Conservation (phyloP, 2,329 filamentous ascomycete species). For the Diaporthe ilicicola region DNA sequence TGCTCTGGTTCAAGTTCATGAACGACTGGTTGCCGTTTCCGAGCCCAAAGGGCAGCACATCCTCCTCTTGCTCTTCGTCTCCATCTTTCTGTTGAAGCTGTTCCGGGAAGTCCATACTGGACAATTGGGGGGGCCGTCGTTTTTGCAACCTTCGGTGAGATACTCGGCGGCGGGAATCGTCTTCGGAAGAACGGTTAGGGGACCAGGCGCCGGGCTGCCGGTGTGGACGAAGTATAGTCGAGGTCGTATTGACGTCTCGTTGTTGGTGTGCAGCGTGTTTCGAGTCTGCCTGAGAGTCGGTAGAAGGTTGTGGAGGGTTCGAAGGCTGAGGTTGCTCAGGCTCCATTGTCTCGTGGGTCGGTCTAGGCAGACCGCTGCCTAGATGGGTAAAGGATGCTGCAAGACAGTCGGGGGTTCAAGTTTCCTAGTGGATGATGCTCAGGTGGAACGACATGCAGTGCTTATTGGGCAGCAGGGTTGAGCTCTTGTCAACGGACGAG, state of each 20-base stretch:
- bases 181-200: slow-evolving; percentile 40
- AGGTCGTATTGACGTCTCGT: slow-evolving; percentile 4
- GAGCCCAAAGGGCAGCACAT: slow-evolving; percentile 56
- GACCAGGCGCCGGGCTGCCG: slow-evolving; percentile 22
- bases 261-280: slow-evolving; percentile 16
- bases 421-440: slow-evolving; percentile 16
- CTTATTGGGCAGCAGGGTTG: slow-evolving; percentile 25
- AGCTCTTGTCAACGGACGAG: slow-evolving; percentile 8
- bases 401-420: slow-evolving; percentile 21
- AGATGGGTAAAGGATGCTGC: slow-evolving; percentile 23
- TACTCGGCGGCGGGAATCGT: slow-evolving; percentile 48
- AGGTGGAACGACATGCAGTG: slow-evolving; percentile 30
- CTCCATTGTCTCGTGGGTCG: slow-evolving; percentile 29
- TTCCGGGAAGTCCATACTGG: slow-evolving; percentile 62
- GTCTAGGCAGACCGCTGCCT: slow-evolving; percentile 31
- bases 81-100: slow-evolving; percentile 58
- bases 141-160: slow-evolving; percentile 53
- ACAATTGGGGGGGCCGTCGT: slow-evolving; percentile 40
- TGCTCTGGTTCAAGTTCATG: slow-evolving; percentile 89
- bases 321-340: slow-evolving; percentile 24
- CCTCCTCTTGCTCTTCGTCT: slow-evolving; percentile 58
- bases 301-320: slow-evolving; percentile 20
- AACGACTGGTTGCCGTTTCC: slow-evolving; percentile 51
- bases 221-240: slow-evolving; percentile 17
- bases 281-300: not conserved